Base-by-base conservation (phyloP, 2,329 filamentous ascomycete species). In the Cordyceps javanica region DNA sequence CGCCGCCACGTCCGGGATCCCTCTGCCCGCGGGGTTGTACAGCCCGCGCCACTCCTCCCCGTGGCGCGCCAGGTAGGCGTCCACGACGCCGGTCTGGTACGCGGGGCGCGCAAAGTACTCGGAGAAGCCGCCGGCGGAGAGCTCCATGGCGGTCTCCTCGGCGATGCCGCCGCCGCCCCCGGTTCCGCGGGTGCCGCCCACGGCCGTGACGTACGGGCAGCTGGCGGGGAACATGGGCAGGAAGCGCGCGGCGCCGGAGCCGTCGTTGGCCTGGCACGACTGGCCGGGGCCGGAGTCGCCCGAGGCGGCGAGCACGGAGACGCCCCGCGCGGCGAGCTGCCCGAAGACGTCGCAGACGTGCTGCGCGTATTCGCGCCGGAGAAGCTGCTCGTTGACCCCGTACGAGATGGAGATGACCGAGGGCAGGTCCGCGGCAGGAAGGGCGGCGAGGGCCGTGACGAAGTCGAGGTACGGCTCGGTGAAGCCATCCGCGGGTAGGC, bases 381-480 rank as follows among this genome's bases (percentile, higher is more conserved):
- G 74, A 3, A 77, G 79, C 67, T 86, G 84, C 66, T 90, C 87
- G 48, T 85, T 77, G 62, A 88, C 85, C 26, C 85, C 86, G 65
- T 90, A 90, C 0, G 86, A 89, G n/a, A 85, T 87, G 41, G 79
- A 81, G 42, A 90, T 76, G 19, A 88, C 81, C 3, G 81, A 77
- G 0, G 88, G 87, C 0, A 90, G 73, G 19, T 81, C 68, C 3
- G 74, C 67, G 59, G 82, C 77, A 1, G 75, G 69, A 21, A 86
- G 75, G 21, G 72, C 67, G 3, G 88, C 72, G 10, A 90, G 74
- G 66, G 85, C 81, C 58, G 80, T 76, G 6, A 86, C 76, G 68
- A 86, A 85, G 16, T 80, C 80, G 3, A 90, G 74, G 67, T 85
- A 90, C 0, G 86, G 85, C 71, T 90, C 87, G 62, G 88, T 86